Base-by-base conservation (phyloP, 78 protist genomes). In the Dictyostelium brefeldianum region DNA sequence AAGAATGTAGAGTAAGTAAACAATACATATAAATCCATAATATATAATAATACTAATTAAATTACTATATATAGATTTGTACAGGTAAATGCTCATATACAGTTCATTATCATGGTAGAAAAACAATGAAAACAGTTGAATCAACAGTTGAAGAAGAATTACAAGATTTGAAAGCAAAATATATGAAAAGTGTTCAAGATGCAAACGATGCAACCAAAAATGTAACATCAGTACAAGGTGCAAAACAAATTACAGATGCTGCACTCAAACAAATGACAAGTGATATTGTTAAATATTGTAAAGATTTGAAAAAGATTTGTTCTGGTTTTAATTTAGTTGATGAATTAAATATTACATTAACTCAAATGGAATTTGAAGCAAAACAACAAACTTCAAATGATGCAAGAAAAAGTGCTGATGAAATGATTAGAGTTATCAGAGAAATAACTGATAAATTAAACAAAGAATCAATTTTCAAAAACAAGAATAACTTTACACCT, bases 281-380 rank as follows among this genome's bases (percentile, higher is more conserved):
- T 31, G 83, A 56, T 8, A 79, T 79, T 41, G 41, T 22, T 14
- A 20, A 53, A 11, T 79, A 69, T 9, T 79, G 83, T 41, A 18
- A 57, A 79, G 70, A 53, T 29, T 59, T 79, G 36, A 79, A 79
- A 41, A 53, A 79, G 22, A 6, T 79, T 5, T 79, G 83, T 79
- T n/a, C 47, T 56, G 83, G 83, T 59, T 79, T 79, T 27, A 79
- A 79, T 79, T 31, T 79, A 20, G 83, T 79, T 15, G 74, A 79
- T 41, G 74, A 79, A 41, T 15, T 77, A 3, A 4, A 41, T 4
- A 79, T 79, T 41, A 79, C 83, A 56, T 41, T 79, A 25, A 22
- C 5, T 17, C 83, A 79, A 27, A 57, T 79, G 83, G 70, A 79
- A 59, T 29, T 79, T 43, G 83, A 79, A n/a, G 65, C 83, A 15